Base-by-base conservation (phyloP, 2,329 filamentous ascomycete genomes). In the Penicillium sp. region DNA sequence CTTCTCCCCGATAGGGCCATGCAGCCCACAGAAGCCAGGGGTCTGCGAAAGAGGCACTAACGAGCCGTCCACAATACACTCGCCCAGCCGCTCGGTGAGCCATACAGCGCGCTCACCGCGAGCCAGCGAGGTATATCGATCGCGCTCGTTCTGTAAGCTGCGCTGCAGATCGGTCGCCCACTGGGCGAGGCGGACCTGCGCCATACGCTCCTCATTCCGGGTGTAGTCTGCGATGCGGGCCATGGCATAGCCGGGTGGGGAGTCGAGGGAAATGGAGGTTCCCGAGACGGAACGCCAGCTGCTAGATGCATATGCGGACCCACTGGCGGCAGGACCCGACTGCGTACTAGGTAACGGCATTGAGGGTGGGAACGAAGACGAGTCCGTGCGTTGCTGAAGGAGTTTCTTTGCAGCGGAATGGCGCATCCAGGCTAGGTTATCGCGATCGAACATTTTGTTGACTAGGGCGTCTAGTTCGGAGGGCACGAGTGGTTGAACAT, bases 401-500 rank as follows among this genome's bases (percentile, higher is more conserved):
- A 91, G 88, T 71, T 96, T 97, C 70, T 88, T 88, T 1, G 91
- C 91, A 2, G 91, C 88, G 1, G 87, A 83, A 73, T 97, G 89
- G 29, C 93, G 87, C 51, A 97, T 82, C 82, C 90, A 93, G 4
- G 89, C 83, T 38, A 92, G 84, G 36, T 89, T 92, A 45, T 93
- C 87, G 4, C 83, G 82, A 45, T 91, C 88, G 66, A 97, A 93
- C 0, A 97, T 78, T 19, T 85, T 84, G 9, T 86, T 79, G n/a
- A 96, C 83, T 1, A 97, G 79, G 9, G 78, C 74, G 6, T 74
- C 68, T 2, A 97, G 83, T 57, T 97, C 93, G 9, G 91, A 94
- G 0, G 84, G 76, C 3, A 90, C 77, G 5, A 97, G 80, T 1
- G 93, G 93, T 60, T 91, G 88, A 15, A 94, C 80, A 70, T 97